A percentile compares a stretch with the other conserved stretches of the same genome.
These are phyloP conservation scores for Auricularia auricula-judae DNA, from an alignment of 768 basidiomycete genomes.

Conservation along the genomic window DNA sequence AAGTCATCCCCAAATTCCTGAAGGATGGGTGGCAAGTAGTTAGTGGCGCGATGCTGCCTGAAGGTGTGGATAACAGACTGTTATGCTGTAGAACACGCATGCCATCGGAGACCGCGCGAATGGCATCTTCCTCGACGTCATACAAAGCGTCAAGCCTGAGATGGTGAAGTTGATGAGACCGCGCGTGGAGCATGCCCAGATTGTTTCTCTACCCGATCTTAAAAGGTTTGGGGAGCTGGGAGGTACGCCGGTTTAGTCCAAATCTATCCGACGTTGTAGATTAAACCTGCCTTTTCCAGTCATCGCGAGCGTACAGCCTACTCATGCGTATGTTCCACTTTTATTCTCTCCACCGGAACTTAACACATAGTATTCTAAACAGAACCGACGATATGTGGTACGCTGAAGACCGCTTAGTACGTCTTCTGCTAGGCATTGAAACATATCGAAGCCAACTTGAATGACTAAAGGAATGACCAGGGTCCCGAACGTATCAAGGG, in stretches of 20 bases:
- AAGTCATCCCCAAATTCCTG: constrained; percentile 7
- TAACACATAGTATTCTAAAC: not conserved
- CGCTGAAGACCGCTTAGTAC: constrained; percentile 68
- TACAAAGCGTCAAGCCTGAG: constrained; percentile 52
- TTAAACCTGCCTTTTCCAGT: constrained; percentile 32
- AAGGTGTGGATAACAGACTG: too few relatives aligned
- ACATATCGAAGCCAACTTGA: too few relatives aligned
- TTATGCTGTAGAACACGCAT: constrained; percentile 51
- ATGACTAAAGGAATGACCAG: constrained; percentile 23
- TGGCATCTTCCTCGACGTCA: constrained; percentile 70
- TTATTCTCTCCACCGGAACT: not conserved
- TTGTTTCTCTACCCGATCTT: constrained; percentile 63
- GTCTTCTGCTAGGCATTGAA: constrained; percentile 6
- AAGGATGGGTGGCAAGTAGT: constrained; percentile 8
- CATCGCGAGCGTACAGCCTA: constrained; percentile 86
- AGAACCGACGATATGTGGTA: constrained; percentile 90
- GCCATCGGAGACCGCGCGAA: constrained; percentile 88
- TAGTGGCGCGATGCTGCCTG: too few relatives aligned
- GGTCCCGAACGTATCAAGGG: constrained; percentile 74
- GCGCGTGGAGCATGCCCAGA: constrained; percentile 89
- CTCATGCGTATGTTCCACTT: constrained; percentile 56
- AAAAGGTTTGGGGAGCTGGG: constrained; percentile 59
- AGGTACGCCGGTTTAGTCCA: constrained; percentile 28
- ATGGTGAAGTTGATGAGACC: constrained; percentile 57
- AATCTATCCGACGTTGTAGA: not conserved